These are phyloP conservation scores for Agrocybe pediades DNA, from an alignment of 768 basidiomycete genomes.

Conservation along the genomic window DNA sequence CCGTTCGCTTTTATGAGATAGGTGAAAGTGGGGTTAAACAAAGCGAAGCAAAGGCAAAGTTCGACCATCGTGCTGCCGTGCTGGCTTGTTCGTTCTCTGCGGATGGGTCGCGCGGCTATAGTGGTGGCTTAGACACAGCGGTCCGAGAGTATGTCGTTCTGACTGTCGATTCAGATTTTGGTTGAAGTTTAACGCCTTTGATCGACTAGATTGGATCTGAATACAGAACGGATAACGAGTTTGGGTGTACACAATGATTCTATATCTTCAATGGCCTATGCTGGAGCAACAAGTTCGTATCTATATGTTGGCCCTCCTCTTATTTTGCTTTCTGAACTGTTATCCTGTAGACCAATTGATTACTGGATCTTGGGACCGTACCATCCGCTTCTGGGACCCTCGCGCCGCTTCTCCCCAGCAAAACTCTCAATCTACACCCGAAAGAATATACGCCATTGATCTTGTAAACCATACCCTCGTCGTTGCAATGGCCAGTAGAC, in stretches of 20 bases:
- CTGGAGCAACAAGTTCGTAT: constrained; percentile 61
- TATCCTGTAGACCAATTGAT: constrained; percentile 61
- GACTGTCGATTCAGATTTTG: not conserved
- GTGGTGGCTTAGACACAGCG: constrained; percentile 84
- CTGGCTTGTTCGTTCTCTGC: constrained; percentile 75
- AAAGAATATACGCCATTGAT: constrained; percentile 86
- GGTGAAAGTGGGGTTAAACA: constrained; percentile 58
- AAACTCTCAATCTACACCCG: constrained; percentile 68
- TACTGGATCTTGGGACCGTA: constrained; percentile 92
- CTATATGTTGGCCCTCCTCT: not conserved
- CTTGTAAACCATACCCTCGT: constrained; percentile 79
- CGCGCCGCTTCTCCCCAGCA: constrained; percentile 59
- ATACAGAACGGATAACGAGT: constrained; percentile 67
- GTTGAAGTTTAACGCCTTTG: not conserved
- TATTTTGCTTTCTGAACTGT: not conserved
- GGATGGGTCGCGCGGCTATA: constrained; percentile 72
- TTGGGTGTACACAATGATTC: constrained; percentile 83
- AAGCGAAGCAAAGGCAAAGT: constrained; percentile 75
- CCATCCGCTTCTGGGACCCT: constrained; percentile 87
- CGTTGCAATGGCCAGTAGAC: constrained; percentile 88
- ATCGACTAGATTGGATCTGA: constrained; percentile 68
- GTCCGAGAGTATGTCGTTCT: constrained; percentile 60
- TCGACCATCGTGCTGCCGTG: constrained; percentile 87
- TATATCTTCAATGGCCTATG: constrained; percentile 76
- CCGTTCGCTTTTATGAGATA: constrained; percentile 53